These are phyloP conservation scores for Aspergillus pseudoviridinutans DNA, from an alignment of 2,329 filamentous ascomycete species.

Conservation along the genomic window DNA sequence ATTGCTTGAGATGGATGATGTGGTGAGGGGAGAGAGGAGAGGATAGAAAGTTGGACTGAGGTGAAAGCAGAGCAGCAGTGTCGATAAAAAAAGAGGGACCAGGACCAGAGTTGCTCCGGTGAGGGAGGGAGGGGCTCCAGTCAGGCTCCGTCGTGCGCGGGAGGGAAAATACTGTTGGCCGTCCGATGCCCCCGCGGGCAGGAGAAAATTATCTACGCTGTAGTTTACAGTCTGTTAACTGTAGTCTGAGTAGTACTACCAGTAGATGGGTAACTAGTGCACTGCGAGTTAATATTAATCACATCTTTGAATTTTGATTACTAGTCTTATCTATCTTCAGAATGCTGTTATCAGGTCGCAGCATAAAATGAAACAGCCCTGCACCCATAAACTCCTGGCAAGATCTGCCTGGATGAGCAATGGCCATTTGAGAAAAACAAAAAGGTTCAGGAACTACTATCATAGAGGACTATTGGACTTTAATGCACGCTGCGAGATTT, in stretches of 20 bases:
- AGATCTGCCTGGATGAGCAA: background rate
- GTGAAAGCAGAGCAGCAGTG: slow-evolving; percentile 19
- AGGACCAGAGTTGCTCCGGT: background rate
- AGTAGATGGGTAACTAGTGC: background rate
- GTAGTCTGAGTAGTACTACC: background rate
- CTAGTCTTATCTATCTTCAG: background rate
- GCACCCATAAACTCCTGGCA: background rate
- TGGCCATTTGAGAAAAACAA: no score
- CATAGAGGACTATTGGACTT: background rate
- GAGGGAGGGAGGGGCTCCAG: slow-evolving; percentile 12
- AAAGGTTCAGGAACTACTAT: background rate
- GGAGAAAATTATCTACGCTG: background rate
- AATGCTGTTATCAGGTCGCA: background rate
- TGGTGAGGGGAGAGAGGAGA: slow-evolving; percentile 5
- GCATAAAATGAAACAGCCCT: no score
- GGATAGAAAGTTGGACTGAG: slow-evolving; percentile 18
- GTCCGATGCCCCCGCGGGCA: slow-evolving; percentile 3
- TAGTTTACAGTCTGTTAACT: background rate
- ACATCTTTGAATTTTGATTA: background rate
- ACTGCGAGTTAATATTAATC: background rate
- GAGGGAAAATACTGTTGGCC: slow-evolving; percentile 37
- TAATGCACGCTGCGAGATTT: no score
- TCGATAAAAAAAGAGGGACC: slow-evolving; percentile 10
- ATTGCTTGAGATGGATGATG: slow-evolving; percentile 5
- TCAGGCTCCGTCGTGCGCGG: slow-evolving; percentile 18